Evolutionary conservation across 441 rosid species (phyloP), one percentile per base, ranked within the genome.

Genomic region (Melastoma candidum): DNA sequence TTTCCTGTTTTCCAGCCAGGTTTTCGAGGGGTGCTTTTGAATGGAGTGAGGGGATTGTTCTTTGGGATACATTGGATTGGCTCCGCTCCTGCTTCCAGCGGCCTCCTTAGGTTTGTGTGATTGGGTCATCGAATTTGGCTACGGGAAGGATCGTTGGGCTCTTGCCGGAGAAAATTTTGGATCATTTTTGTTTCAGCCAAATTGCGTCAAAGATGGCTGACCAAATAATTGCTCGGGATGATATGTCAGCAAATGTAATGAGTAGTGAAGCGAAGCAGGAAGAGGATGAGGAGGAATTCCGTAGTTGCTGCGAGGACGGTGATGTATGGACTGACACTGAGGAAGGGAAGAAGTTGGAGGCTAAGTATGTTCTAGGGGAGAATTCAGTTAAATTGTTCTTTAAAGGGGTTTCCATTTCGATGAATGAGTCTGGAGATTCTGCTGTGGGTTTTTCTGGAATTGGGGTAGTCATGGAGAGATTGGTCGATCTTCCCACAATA

Each of bases 281-380:
- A 54, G 89, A 80, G 55, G 94, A 87, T 0, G 96, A 92, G 53
- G 98, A 92, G 44, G 96, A 92, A 24, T 92, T 92, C 63, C 68
- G 90, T 36, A 92, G 98, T 47, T 92, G 98, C 66, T 87, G 87
- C 41, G 98, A 71, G 64, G 98, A 92, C 63, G 95, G 85, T 22
- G 97, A 85, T 25, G 84, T 82, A 0, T 90, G 95, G 98, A 80
- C 72, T 55, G 98, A 77, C 45, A 61, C 64, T 59, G 94, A 87
- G 62, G 87, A 83, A 49, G 51, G 54, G 55, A 66, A 48, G 63
- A 71, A 25, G 54, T 44, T 62, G 68, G 81, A 77, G 66, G 46
- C 50, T 7, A 59, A 51, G 45, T 78, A 68, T 17, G 63, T 77
- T 55, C 44, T 49, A 4, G 49, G 29, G 67, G 81, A 85, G 49